These are phyloP conservation scores for Penicillium soppii DNA, from an alignment of 495 filamentous ascomycete genomes.

Conservation along the genomic window DNA sequence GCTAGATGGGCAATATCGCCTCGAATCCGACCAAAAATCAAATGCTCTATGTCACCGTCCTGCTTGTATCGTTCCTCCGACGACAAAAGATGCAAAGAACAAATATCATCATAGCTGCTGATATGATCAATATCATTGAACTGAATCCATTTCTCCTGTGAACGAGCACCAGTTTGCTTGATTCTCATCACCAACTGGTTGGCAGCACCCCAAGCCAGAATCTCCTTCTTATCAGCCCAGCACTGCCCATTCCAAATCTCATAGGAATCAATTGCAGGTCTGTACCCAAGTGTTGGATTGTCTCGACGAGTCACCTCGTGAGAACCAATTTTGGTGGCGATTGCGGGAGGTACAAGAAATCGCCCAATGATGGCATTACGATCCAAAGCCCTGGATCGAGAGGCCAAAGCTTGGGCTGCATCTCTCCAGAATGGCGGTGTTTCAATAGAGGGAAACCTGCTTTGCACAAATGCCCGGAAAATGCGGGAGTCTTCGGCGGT, in stretches of 20 bases:
- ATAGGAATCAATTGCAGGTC: conserved; percentile 61
- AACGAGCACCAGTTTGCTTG: conserved; percentile 25
- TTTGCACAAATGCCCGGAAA: conserved; percentile 50
- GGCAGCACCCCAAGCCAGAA: conserved; percentile 62
- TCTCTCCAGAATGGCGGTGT: conserved; percentile 50
- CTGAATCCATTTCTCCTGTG: conserved; percentile 42
- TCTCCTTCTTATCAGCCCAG: conserved; percentile 57
- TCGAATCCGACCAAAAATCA: conserved; percentile 41
- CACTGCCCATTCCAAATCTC: conserved; percentile 50
- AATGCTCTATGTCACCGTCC: conserved; percentile 28
- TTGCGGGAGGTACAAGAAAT: conserved; percentile 44
- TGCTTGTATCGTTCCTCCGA: conserved; percentile 34
- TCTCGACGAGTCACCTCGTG: conserved; percentile 29
- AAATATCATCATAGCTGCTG: conserved; percentile 66
- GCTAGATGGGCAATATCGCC: conserved; percentile 40
- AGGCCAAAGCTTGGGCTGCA: conserved; percentile 55
- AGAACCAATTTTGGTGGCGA: conserved; percentile 28
- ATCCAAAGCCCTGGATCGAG: conserved; percentile 59
- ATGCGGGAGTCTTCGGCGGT: conserved; percentile 56
- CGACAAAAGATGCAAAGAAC: conserved; percentile 51
- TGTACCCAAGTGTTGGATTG: conserved; percentile 64
- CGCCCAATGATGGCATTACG: conserved; percentile 57
- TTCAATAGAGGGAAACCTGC: conserved; percentile 48
- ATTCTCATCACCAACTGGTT: conserved; percentile 53
- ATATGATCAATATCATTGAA: conserved; percentile 51